Base-by-base conservation (phyloP, 768 basidiomycete species). In the Pisolithus sp. region DNA sequence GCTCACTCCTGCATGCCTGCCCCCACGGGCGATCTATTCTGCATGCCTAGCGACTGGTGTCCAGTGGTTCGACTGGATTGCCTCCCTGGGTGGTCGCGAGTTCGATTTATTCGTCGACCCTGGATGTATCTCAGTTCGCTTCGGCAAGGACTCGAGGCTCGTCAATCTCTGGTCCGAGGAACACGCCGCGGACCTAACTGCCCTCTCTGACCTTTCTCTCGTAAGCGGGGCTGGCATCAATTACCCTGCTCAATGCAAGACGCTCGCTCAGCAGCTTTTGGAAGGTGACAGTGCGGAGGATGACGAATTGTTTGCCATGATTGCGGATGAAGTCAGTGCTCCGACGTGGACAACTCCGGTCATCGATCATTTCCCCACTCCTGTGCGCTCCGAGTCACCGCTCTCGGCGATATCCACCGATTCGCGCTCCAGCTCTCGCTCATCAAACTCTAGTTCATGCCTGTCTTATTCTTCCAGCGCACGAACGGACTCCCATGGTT, bases 91-190 rank as follows among this genome's bases (percentile, higher is more conserved):
- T 10, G 76, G 79, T 57, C 69, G 72, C 52, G 84, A 86, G 69
- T 83, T 90, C 62, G 88, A 90, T 67, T 77, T 91, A 54, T 85
- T 86, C 68, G 78, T 89, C 59, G 85, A 90, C 65, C 89, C 89
- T 56, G 88, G 86, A 54, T 82, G 79, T 64, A 79, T 91, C 57
- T 83, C 83, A 53, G 71, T 87, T 56, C 85, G 85, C 54, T 74
- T 77, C 62, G 76, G 74, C 48, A 72, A 65, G 53, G 61, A 64
- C 26, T 65, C 71, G 50, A 74, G 76, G 61, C 72, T 80, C 51
- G 64, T 80, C 61, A 85, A 80, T 48, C 63, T 90, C 60, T 90
- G 88, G 88, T 78, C 82, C 4, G 82, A 82, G 51, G 76, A 79
- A 57, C 58, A 69, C 42, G 62, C 73, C 46, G 64, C 69, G 28